phyloP scores from a whole-genome alignment of 768 basidiomycete species.

The Sporobolomyces roseus region DNA sequence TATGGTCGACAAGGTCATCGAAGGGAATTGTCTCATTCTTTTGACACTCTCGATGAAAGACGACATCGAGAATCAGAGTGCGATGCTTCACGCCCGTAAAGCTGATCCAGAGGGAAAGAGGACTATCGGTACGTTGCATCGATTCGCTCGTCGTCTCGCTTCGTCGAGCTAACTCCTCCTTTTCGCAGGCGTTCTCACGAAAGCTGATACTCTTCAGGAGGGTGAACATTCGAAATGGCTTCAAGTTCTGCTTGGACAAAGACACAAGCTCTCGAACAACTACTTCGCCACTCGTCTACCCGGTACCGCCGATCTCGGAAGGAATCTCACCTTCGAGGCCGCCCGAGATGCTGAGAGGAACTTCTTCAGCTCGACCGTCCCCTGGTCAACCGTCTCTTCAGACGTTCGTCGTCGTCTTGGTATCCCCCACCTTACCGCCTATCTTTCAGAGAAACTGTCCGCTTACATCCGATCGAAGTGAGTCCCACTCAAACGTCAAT shows the following conservation, averaged over 20 bases:
- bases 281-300: slow-evolving; percentile 57
- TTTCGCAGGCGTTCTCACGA: slow-evolving; percentile 62
- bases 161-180: no score
- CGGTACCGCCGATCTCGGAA: slow-evolving; percentile 55
- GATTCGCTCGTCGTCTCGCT: not conserved
- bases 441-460: slow-evolving; percentile 58
- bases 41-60: slow-evolving; percentile 66
- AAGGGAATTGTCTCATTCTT: slow-evolving; percentile 59
- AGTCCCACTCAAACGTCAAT: slow-evolving; percentile 6
- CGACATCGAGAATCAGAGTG: slow-evolving; percentile 65
- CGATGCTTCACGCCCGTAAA: slow-evolving; percentile 57
- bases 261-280: slow-evolving; percentile 25
- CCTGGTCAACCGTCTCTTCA: slow-evolving; percentile 54
- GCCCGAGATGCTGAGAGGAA: slow-evolving; percentile 51
- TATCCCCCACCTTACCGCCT: slow-evolving; percentile 56
- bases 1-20: slow-evolving; percentile 56
- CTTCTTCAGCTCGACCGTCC: slow-evolving; percentile 56
- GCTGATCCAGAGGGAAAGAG: slow-evolving; percentile 59
- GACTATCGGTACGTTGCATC: slow-evolving; percentile 57
- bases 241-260: slow-evolving; percentile 29
- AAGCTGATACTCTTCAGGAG: slow-evolving; percentile 60
- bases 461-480: slow-evolving; percentile 58
- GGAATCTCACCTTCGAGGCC: slow-evolving; percentile 48
- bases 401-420: slow-evolving; percentile 54
- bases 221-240: slow-evolving; percentile 48